phyloP scores from a whole-genome alignment of 2,329 filamentous ascomycete species.

The Calonectria ilicicola region DNA sequence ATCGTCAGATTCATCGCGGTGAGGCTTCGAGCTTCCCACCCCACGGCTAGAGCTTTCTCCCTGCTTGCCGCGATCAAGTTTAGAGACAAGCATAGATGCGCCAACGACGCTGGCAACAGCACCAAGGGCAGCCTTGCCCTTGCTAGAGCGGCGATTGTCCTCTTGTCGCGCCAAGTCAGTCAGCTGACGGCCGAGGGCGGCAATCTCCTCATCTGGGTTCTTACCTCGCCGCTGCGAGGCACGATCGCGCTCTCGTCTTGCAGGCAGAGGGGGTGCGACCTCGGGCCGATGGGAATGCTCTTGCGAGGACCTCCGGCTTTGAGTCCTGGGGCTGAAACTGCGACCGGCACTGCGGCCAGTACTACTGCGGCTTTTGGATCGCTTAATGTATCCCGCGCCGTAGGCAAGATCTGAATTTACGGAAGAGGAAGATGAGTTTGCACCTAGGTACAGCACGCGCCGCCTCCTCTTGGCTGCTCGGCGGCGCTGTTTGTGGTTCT shows the following conservation, averaged over 20 bases:
- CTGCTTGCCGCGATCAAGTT: conserved; percentile 50
- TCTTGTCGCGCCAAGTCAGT: conserved; percentile 63
- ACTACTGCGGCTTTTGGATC: conserved; percentile 41
- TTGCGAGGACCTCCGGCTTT: conserved; percentile 34
- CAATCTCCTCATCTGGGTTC: conserved; percentile 68
- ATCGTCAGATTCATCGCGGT: conserved; percentile 53
- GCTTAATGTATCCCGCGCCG: conserved; percentile 69
- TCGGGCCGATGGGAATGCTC: conserved; percentile 31
- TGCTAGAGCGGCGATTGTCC: conserved; percentile 56
- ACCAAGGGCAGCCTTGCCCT: conserved; percentile 39
- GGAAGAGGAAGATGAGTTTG: conserved; percentile 75
- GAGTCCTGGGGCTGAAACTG: conserved; percentile 38
- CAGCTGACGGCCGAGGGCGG: conserved; percentile 66
- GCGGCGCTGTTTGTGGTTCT: conserved; percentile 58
- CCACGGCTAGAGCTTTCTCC: conserved; percentile 49
- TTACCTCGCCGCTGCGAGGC: conserved; percentile 37
- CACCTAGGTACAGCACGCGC: conserved; percentile 66
- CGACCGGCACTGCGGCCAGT: conserved; percentile 4
- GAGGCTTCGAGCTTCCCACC: conserved; percentile 55
- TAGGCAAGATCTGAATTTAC: conserved; percentile 78
- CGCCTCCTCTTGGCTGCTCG: conserved; percentile 59
- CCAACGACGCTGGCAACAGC: conserved; percentile 52
- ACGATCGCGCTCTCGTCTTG: conserved; percentile 11
- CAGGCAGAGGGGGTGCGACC: conserved; percentile 27
- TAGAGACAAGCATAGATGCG: conserved; percentile 55